Evolutionary conservation across 2,329 filamentous ascomycete genomes (phyloP), one percentile per base, ranked within the genome.

Genomic region (Lasiodiplodia sp.): DNA sequence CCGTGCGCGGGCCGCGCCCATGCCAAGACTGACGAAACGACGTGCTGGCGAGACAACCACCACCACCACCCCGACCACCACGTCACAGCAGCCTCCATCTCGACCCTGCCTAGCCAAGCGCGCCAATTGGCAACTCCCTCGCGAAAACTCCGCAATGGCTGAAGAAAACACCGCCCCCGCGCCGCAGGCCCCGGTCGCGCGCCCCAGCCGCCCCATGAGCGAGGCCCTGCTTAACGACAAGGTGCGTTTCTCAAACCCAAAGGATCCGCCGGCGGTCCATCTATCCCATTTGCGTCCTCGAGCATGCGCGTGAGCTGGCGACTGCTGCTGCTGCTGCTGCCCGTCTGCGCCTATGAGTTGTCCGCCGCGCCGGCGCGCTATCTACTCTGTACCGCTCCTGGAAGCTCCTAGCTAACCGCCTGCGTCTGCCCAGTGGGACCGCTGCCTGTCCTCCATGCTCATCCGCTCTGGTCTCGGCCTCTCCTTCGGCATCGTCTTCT

Each of bases 191-290:
- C 86, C 88, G 72, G 87, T 92, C 79, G 87, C 91, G 81, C 89
- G 93, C 75, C 84, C 88, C 71, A 88, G 83, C 79, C 87, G 88
- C 82, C 95, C 96, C 72, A 92, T 97, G 84, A 98, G 95, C 87
- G 96, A 99, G 87, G 93, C 95, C 78, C 89, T 99, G 77, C 89
- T 99, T 79, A 98, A 98, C 84, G 96, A 99, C 85, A 99, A 99
- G 94, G 96, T 97, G 89, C 73, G 78, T 68, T 53, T 47, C 52
- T 16, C 18, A 34, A n/a, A 25, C 53, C n/a, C 52, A 18, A 12
- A 40, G 37, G 8, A 57, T 37, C 10, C 10, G 16, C 7, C 18
- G 40, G 44, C 44, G 18, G 31, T 18, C 51, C 66, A 28, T 49
- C 34, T 44, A 34, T 55, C 23, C 12, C n/a, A 37, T 25, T 23